A percentile compares a stretch with the other conserved stretches of the same genome.
phyloP scores from a whole-genome alignment of 805 yeast genomes.

The Tetrapisispora iriomotensis region DNA sequence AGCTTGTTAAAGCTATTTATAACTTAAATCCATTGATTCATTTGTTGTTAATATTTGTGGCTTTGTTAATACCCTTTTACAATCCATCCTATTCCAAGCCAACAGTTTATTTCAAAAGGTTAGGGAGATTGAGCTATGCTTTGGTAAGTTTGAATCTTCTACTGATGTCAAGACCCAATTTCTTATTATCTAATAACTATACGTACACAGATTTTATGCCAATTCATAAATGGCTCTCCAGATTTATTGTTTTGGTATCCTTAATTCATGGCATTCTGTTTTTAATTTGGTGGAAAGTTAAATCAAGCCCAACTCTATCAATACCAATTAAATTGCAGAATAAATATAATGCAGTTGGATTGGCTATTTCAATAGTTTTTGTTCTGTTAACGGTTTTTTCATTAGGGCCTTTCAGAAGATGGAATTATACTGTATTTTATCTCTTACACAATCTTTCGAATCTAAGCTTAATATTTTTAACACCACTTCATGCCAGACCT shows the following conservation, averaged over 20 bases:
- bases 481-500: constrained; percentile 62
- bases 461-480: constrained; percentile 35
- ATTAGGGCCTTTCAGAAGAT: constrained; percentile 39
- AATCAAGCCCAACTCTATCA: constrained; percentile 29
- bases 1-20: constrained; percentile 28
- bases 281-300: constrained; percentile 37
- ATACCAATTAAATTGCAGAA: constrained; percentile 29
- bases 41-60: constrained; percentile 23
- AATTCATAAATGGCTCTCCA: constrained; percentile 64
- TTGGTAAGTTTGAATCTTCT: constrained; percentile 49
- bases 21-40: constrained; percentile 31
- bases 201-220: constrained; percentile 44
- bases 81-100: constrained; percentile 14
- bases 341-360: constrained; percentile 42
- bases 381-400: constrained; percentile 37
- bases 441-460: constrained; percentile 45
- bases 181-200: constrained; percentile 33
- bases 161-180: constrained; percentile 48
- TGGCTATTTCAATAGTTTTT: constrained; percentile 32
- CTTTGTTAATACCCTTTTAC: constrained; percentile 31
- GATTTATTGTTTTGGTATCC: constrained; percentile 40
- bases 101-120: constrained; percentile 36
- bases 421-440: constrained; percentile 45
- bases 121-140: constrained; percentile 53
- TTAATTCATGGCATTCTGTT: constrained; percentile 46